Conservation (phyloP, 2,329 filamentous ascomycete genomes). For the Sporothrix inflata region DNA sequence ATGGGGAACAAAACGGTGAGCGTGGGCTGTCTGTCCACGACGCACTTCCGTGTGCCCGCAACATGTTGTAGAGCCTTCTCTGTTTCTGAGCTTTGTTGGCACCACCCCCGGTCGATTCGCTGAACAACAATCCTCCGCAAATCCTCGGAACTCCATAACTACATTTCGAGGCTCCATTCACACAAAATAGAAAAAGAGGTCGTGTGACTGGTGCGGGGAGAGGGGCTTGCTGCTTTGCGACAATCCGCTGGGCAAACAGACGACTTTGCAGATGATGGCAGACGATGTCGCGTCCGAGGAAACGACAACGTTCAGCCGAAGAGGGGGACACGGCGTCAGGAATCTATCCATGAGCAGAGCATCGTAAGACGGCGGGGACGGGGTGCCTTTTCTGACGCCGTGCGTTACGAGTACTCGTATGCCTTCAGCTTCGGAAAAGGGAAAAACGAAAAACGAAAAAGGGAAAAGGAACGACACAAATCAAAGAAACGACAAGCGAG, state of each 20-base stretch:
- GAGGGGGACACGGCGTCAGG: background rate
- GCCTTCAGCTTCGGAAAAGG: background rate
- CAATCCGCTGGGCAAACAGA: background rate
- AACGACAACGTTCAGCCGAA: background rate
- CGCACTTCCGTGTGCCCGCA: background rate
- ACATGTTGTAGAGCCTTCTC: conserved; percentile 1
- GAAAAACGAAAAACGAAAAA: background rate
- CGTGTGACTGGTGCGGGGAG: background rate
- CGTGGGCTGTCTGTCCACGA: no score
- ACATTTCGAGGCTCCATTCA: no score
- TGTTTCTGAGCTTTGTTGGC: background rate
- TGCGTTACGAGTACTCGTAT: background rate
- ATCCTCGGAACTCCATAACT: background rate
- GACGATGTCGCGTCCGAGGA: conserved; percentile 8
- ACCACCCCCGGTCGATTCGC: background rate
- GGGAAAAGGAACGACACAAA: background rate
- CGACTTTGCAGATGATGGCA: background rate
- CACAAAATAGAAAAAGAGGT: conserved; percentile 7
- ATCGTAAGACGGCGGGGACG: background rate
- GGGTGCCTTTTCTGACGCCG: no score
- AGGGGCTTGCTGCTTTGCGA: background rate
- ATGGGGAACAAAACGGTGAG: no score
- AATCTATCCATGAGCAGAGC: conserved; percentile 8
- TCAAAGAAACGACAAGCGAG: background rate
- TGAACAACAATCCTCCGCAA: background rate